These are phyloP conservation scores for Picea glauca DNA, from an alignment of 75 land plant species.

Conservation along the genomic window DNA sequence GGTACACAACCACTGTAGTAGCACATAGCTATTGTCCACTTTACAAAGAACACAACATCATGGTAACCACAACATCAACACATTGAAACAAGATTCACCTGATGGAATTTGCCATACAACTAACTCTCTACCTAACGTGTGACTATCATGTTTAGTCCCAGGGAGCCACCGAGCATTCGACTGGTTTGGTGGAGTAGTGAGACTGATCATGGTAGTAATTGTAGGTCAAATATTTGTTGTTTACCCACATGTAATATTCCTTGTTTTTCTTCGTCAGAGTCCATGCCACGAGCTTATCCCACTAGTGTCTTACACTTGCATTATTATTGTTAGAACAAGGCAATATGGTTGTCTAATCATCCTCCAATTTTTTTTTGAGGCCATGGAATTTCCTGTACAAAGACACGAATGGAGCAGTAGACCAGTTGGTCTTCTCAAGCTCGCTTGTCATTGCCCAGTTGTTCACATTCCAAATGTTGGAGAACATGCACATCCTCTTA, in stretches of 20 bases:
- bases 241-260: slow-evolving; percentile 50
- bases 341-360: too few species aligned
- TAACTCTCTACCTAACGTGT: too few species aligned
- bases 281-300: slow-evolving; percentile 69
- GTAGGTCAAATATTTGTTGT: slow-evolving; percentile 57
- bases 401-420: slow-evolving; percentile 7
- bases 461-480: slow-evolving; percentile 32
- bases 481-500: slow-evolving; percentile 71
- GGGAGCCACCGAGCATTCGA: slow-evolving; percentile 36
- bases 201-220: slow-evolving; percentile 72
- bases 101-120: too few species aligned
- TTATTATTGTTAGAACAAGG: too few species aligned
- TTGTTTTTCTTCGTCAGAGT: slow-evolving; percentile 39
- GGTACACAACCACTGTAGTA: too few species aligned
- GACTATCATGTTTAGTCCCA: too few species aligned
- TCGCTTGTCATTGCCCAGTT: slow-evolving; percentile 88
- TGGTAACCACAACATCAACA: too few species aligned
- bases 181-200: slow-evolving; percentile 45
- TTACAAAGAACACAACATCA: too few species aligned
- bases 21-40: too few species aligned
- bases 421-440: slow-evolving; percentile 11
- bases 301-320: slow-evolving; percentile 26
- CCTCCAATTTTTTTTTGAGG: slow-evolving; percentile 33
- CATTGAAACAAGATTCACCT: too few species aligned
- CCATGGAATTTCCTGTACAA: slow-evolving; percentile 72